A percentile compares a stretch with the other conserved stretches of the same genome.
Evolutionary conservation across 768 basidiomycete genomes (phyloP).

Genomic region (Suillus plorans): DNA sequence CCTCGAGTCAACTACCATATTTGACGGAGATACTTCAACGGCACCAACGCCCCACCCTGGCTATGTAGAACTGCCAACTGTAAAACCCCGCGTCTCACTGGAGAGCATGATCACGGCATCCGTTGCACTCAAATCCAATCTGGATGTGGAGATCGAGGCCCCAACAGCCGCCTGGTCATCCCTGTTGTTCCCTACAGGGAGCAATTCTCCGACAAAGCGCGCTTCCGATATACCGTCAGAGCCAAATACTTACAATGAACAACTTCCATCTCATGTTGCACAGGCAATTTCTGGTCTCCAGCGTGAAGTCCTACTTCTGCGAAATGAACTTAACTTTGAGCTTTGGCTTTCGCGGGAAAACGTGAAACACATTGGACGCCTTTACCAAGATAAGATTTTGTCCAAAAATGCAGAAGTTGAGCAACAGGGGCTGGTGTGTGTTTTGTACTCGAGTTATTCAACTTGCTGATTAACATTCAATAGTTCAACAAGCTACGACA

Average conservation of each 20-base stretch:
- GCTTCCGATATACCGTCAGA: constrained; percentile 20
- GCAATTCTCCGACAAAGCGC: constrained; percentile 27
- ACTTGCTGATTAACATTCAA: constrained; percentile 9
- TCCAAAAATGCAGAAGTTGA: constrained; percentile 78
- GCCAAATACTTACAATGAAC: constrained; percentile 12
- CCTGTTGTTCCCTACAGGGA: constrained; percentile 38
- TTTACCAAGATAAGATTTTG: constrained; percentile 72
- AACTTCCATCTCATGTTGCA: constrained; percentile 49
- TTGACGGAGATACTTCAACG: constrained; percentile 23
- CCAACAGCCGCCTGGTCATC: constrained; percentile 54
- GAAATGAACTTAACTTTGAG: constrained; percentile 85
- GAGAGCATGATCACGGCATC: constrained; percentile 75
- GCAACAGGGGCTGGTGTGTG: constrained; percentile 73
- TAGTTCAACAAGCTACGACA: constrained; percentile 84
- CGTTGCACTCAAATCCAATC: constrained; percentile 68
- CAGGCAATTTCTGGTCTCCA: constrained; percentile 72
- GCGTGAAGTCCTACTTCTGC: constrained; percentile 68
- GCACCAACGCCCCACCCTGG: constrained; percentile 32
- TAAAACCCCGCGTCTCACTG: constrained; percentile 51
- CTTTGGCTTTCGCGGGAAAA: constrained; percentile 82
- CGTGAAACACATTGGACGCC: constrained; percentile 75
- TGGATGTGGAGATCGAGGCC: constrained; percentile 60
- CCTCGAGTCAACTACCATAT: constrained; percentile 3
- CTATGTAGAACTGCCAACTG: constrained; percentile 34
- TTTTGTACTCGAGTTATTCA: not conserved